Evolutionary conservation across 352 stramenopile genomes (phyloP).

Genomic region (Phytophthora niederhauseri): DNA sequence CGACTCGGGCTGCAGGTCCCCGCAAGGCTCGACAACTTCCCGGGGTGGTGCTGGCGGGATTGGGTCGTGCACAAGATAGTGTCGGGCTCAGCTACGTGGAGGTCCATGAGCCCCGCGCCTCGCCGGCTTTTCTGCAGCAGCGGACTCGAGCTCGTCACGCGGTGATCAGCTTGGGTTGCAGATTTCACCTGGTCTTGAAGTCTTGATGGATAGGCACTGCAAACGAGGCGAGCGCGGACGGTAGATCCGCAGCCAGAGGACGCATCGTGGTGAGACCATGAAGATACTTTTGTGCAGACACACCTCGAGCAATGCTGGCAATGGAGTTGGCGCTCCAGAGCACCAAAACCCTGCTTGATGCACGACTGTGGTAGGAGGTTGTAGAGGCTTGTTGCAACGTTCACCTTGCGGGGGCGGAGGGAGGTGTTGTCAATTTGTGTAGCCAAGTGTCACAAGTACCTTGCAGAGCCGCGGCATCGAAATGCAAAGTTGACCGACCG

Average conservation of each 20-base stretch:
- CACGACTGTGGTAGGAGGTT: conserved; percentile 3
- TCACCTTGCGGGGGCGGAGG: neutral
- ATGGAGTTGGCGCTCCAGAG: neutral
- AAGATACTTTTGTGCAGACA: neutral
- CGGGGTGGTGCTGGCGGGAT: conserved; percentile 19
- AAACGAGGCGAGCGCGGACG: conserved; percentile 2
- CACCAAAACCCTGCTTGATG: neutral
- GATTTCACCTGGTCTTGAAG: too few relatives aligned
- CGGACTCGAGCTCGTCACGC: conserved; percentile 12
- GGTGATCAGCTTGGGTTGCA: too few relatives aligned
- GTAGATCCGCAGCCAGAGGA: neutral
- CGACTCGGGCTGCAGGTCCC: too few relatives aligned
- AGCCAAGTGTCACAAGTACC: conserved; percentile 36
- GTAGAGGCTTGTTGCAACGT: conserved; percentile 6
- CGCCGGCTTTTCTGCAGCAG: conserved; percentile 18
- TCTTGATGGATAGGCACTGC: conserved; percentile 21
- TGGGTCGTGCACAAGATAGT: conserved; percentile 13
- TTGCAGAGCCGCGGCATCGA: conserved; percentile 22
- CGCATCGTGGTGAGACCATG: neutral
- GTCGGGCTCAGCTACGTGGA: conserved; percentile 28
- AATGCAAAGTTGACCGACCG: neutral
- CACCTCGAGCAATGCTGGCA: neutral
- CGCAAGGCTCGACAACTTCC: conserved; percentile 8
- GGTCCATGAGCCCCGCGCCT: conserved; percentile 22
- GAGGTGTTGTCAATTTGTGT: conserved; percentile 32